Base-by-base conservation (phyloP, 2,329 filamentous ascomycete species). In the Botrytis aclada region DNA sequence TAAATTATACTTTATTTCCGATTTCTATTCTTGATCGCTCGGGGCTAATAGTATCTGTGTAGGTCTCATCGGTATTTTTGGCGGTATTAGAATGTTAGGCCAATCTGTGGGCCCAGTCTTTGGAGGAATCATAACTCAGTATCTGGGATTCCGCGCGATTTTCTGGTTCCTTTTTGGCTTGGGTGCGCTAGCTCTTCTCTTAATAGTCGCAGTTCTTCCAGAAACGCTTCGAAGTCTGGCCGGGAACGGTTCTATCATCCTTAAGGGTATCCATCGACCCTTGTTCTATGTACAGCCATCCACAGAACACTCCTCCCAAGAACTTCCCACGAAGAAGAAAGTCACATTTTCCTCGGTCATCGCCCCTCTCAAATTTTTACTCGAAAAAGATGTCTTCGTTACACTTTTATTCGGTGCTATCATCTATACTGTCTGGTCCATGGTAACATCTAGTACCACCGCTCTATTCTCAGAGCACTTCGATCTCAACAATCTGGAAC, bases 141-240 rank as follows among this genome's bases (percentile, higher is more conserved):
- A 80, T 41, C 76, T 86, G 0, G 85, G 85, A 1, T 88, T 85
- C 84, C 80, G 81, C 62, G 80, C 81, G 5, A 83, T 87, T 16
- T 88, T 88, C 75, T 87, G 85, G 84, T 84, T 86, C 70, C 80
- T 69, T 56, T 32, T 69, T 88, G 22, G 78, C 82, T 34, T 78
- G 34, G 63, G 80, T 32, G 76, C 85, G 8, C 22, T 83, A 2
- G 79, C 81, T 7, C 80, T 85, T 34, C 47, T 84, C 7, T 70
- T 84, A 20, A 82, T 78, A 9, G 69, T 69, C n/a, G 34, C 8
- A 4, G 8, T 69, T 41, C 65, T 79, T 25, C 78, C 78, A 0
- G 78, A 79, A 62, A 79, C 77, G 3, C 72, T 75, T n/a, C 73
- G 77, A 61, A 72, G 70, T 18, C 71, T 79, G 16, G 77, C 76